Percentiles rank a stretch among this genome's conserved stretches.
Evolutionary conservation across 768 basidiomycete species (phyloP).

Genomic region (Amanita inopinata): DNA sequence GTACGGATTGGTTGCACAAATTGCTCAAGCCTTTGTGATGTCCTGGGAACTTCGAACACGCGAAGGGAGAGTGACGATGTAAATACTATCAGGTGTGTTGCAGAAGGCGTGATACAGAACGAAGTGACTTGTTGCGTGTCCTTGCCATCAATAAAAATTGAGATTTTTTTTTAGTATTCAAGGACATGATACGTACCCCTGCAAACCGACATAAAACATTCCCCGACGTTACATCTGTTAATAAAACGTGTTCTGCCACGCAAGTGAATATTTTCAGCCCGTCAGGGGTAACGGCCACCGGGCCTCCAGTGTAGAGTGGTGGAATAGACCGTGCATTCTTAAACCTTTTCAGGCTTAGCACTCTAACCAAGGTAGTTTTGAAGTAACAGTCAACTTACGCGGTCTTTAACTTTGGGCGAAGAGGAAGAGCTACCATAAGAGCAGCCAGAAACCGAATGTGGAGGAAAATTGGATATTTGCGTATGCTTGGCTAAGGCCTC

Average conservation of each 20-base stretch:
- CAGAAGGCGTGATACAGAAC: constrained; percentile 70
- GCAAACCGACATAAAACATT: constrained; percentile 69
- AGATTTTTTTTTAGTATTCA: constrained; percentile 6
- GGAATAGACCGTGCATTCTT: constrained; percentile 63
- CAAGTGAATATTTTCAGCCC: constrained; percentile 78
- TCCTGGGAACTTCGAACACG: constrained; percentile 68
- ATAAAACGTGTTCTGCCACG: constrained; percentile 73
- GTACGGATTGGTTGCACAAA: constrained; percentile 62
- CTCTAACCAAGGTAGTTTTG: not conserved
- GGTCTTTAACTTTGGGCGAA: constrained; percentile 46
- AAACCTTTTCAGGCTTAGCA: constrained; percentile 39
- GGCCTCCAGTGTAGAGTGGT: constrained; percentile 85
- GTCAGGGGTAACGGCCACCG: constrained; percentile 71
- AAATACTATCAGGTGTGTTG: constrained; percentile 68
- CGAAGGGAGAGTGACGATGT: constrained; percentile 74
- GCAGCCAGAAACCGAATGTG: not conserved
- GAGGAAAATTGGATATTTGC: constrained; percentile 10
- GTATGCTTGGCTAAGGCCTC: constrained; percentile 5
- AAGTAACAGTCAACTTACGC: constrained; percentile 36
- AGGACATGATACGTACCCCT: constrained; percentile 60
- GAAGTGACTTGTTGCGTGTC: constrained; percentile 81
- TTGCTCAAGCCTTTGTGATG: constrained; percentile 30
- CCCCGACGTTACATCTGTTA: constrained; percentile 75
- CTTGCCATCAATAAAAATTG: constrained; percentile 28
- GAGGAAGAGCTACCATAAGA: constrained; percentile 5